phyloP scores from a whole-genome alignment of 768 basidiomycete species.

The Lentinus tigrinus region DNA sequence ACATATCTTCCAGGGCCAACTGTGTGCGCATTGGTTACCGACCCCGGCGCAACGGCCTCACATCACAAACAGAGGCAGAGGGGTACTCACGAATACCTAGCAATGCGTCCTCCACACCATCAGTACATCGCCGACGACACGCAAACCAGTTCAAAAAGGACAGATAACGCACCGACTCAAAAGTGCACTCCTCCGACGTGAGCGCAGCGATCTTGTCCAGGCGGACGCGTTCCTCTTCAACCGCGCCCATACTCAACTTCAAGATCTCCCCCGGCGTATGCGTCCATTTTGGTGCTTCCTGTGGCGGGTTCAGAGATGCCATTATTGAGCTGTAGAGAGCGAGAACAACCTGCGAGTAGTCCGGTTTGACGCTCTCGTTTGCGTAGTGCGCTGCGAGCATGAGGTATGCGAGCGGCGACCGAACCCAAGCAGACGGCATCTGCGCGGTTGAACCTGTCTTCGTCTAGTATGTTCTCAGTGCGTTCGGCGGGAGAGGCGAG shows the following conservation, averaged over 20 bases:
- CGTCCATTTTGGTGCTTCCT: conserved; percentile 63
- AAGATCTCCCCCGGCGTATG: conserved; percentile 63
- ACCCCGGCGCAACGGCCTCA: conserved; percentile 15
- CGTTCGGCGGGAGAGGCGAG: too few species aligned
- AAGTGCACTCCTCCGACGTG: conserved; percentile 55
- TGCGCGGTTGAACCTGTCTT: too few species aligned
- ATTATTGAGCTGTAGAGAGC: conserved; percentile 27
- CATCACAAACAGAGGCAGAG: conserved; percentile 11
- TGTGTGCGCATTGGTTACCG: conserved; percentile 29
- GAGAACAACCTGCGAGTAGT: conserved; percentile 29
- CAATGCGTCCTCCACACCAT: not conserved
- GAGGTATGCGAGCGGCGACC: too few species aligned
- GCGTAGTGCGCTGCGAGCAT: too few species aligned
- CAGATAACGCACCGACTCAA: conserved; percentile 56
- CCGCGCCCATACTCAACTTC: conserved; percentile 53
- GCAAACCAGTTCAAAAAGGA: not conserved
- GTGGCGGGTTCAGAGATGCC: conserved; percentile 60
- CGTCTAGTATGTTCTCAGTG: too few species aligned
- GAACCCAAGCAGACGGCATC: too few species aligned
- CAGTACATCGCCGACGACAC: not conserved
- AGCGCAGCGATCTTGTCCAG: conserved; percentile 63
- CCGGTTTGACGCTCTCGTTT: too few species aligned
- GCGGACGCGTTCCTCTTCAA: conserved; percentile 52
- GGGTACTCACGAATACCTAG: conserved; percentile 70
- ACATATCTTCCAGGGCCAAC: conserved; percentile 57